Evolutionary conservation across 163 green algal species (phyloP).

Genomic region (Coccomyxa subellipsoidea): DNA sequence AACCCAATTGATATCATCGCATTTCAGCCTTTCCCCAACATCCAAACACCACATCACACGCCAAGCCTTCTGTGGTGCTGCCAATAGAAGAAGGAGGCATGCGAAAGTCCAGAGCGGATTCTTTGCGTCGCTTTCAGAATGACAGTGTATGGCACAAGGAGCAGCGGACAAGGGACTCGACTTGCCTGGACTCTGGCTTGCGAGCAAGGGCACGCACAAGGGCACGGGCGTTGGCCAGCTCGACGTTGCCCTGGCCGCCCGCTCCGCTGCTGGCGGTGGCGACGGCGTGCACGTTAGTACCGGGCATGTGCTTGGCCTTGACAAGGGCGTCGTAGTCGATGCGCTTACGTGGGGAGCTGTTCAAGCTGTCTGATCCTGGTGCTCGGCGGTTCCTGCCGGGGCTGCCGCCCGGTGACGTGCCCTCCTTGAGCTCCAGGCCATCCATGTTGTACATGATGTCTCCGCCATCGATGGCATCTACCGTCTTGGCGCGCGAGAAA

Average conservation of each 20-base stretch:
- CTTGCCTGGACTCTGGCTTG: constrained; percentile 9
- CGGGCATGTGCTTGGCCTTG: constrained; percentile 4
- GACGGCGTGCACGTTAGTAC: background rate
- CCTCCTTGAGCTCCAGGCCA: background rate
- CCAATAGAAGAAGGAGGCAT: too few relatives aligned
- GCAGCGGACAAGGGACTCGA: background rate
- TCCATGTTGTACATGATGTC: background rate
- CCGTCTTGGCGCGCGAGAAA: background rate
- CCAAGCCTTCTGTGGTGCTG: too few relatives aligned
- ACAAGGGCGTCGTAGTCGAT: constrained; percentile 2
- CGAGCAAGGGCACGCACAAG: constrained; percentile 6
- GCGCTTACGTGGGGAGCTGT: background rate
- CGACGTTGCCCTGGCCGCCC: background rate
- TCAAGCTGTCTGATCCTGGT: background rate
- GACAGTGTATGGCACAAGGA: too few relatives aligned
- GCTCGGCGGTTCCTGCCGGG: background rate
- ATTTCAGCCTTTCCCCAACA: background rate
- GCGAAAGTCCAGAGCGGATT: too few relatives aligned
- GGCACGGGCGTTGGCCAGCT: constrained; percentile 2
- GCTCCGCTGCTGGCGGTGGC: background rate
- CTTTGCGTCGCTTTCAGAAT: too few relatives aligned
- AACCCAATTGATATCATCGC: too few relatives aligned
- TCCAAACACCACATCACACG: too few relatives aligned
- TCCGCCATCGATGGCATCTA: background rate
- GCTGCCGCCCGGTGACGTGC: background rate